A percentile compares a stretch with the other conserved stretches of the same genome.
phyloP scores from a whole-genome alignment of 306 rosid genomes.

The Arachis hypogaea region DNA sequence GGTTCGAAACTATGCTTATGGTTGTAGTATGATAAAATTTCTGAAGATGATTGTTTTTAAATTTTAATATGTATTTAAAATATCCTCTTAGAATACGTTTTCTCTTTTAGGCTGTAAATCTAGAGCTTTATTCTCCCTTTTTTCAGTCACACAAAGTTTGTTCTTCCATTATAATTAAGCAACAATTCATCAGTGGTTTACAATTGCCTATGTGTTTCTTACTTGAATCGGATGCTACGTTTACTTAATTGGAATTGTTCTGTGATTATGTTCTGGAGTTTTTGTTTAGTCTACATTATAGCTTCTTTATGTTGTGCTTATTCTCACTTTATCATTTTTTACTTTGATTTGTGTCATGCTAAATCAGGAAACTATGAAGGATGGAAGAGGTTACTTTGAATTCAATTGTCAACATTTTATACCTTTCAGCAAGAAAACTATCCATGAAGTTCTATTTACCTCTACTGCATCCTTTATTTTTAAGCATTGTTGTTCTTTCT shows the following conservation, averaged over 20 bases:
- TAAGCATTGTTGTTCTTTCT: slow-evolving; percentile 49
- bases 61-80: no score
- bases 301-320: slow-evolving; percentile 29
- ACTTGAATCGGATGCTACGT: slow-evolving; percentile 21
- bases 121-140: background rate
- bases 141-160: background rate
- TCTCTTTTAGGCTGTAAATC: background rate
- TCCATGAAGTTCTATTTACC: slow-evolving; percentile 61
- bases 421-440: slow-evolving; percentile 28
- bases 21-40: background rate
- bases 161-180: slow-evolving; percentile 3
- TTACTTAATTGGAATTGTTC: slow-evolving; percentile 6
- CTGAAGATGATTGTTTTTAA: background rate
- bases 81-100: background rate
- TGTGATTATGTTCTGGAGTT: slow-evolving; percentile 10
- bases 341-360: slow-evolving; percentile 43
- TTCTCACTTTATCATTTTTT: slow-evolving; percentile 26
- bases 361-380: slow-evolving; percentile 64
- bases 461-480: slow-evolving; percentile 44
- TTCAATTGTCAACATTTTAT: slow-evolving; percentile 43
- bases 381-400: slow-evolving; percentile 36
- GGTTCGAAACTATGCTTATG: no score
- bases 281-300: slow-evolving; percentile 2
- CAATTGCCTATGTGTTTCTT: slow-evolving; percentile 9
- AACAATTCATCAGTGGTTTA: background rate